Evolutionary conservation across 495 filamentous ascomycete species (phyloP).

Genomic region (Penicillium roqueforti): DNA sequence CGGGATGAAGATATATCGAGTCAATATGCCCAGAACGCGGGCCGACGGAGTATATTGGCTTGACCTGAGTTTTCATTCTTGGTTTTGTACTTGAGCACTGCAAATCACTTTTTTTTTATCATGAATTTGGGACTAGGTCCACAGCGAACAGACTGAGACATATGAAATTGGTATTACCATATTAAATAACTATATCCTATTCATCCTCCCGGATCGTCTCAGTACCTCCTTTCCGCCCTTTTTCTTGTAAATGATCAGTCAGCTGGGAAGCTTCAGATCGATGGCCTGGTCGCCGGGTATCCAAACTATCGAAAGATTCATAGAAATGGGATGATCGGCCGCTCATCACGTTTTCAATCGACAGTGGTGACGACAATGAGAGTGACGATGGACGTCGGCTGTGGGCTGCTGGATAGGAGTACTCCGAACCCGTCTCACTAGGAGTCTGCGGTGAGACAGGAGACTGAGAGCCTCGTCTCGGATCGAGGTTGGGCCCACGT

Average conservation of each 20-base stretch:
- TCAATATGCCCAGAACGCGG: not conserved
- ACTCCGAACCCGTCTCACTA: slow-evolving; percentile 2
- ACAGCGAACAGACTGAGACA: not conserved
- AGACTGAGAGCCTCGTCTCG: slow-evolving; percentile 1
- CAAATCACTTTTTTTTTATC: not conserved
- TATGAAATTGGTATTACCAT: not conserved
- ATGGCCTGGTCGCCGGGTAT: slow-evolving; percentile 2
- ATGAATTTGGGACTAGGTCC: not conserved
- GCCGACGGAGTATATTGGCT: not conserved
- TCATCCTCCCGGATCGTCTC: slow-evolving; percentile 17
- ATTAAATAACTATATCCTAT: not conserved
- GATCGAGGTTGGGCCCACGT: not conserved
- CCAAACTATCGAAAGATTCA: slow-evolving; percentile 6
- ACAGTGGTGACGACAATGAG: slow-evolving; percentile 5
- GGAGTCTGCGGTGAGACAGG: slow-evolving; percentile 10
- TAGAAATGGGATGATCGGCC: slow-evolving; percentile 13
- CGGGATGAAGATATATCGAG: not conserved
- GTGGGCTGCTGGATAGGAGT: slow-evolving; percentile 2
- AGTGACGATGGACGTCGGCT: slow-evolving; percentile 10
- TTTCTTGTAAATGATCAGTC: slow-evolving; percentile 8
- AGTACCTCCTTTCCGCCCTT: not conserved
- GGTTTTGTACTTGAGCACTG: not conserved
- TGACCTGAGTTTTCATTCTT: not conserved
- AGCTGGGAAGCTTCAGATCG: slow-evolving; percentile 17
- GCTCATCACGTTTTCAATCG: slow-evolving; percentile 18